phyloP scores from a whole-genome alignment of 192 early-diverging fungal species.

The Linnemannia schmuckeri region DNA sequence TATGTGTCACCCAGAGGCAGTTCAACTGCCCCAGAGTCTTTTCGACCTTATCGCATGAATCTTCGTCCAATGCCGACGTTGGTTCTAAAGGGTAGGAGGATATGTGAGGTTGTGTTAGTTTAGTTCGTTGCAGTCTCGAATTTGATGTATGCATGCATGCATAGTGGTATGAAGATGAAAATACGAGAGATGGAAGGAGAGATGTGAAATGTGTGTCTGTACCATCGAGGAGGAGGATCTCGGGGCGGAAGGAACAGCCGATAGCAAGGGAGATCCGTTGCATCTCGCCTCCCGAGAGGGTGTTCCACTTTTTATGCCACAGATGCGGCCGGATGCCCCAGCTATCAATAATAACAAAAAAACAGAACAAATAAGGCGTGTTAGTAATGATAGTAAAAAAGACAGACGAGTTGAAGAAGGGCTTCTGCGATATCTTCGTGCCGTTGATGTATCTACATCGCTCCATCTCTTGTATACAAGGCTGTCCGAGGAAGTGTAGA shows the following conservation, averaged over 20 bases:
- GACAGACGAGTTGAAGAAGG: too few relatives aligned
- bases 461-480: background rate
- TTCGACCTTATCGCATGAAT: slow-evolving; percentile 78
- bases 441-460: background rate
- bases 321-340: slow-evolving; percentile 77
- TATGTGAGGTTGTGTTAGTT: background rate
- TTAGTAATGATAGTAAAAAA: slow-evolving; percentile 30
- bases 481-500: too few relatives aligned
- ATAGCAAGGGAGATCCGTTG: slow-evolving; percentile 88
- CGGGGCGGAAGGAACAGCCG: slow-evolving; percentile 79
- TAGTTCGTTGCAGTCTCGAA: too few relatives aligned
- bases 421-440: background rate
- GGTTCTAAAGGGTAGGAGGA: slow-evolving; percentile 68
- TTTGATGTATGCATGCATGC: background rate
- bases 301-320: slow-evolving; percentile 84
- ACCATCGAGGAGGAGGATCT: slow-evolving; percentile 86
- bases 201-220: background rate
- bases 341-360: slow-evolving; percentile 41
- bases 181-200: background rate
- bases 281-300: slow-evolving; percentile 88
- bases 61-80: slow-evolving; percentile 87
- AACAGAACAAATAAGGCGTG: background rate
- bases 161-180: background rate
- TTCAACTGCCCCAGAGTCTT: slow-evolving; percentile 70
- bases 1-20: slow-evolving; percentile 89